Conservation (phyloP, 164 flowering plant species). For the Vitis rotundifolia region DNA sequence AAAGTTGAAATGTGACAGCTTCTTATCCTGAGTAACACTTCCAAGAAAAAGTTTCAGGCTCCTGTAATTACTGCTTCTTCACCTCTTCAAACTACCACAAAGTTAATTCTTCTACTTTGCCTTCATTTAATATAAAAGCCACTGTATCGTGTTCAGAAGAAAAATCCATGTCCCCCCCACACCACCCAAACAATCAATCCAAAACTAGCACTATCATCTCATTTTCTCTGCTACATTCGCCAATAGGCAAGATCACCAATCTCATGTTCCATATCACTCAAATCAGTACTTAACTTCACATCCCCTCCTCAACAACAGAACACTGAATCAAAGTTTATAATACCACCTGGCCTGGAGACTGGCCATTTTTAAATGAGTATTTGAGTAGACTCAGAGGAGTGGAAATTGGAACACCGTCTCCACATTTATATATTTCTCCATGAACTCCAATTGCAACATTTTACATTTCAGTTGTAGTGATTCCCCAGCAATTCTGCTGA, state of each 20-base stretch:
- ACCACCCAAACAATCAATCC: too few species aligned
- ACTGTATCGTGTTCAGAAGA: too few species aligned
- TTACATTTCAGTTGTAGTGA: slow-evolving; percentile 12
- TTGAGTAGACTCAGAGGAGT: slow-evolving; percentile 19
- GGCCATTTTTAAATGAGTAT: slow-evolving; percentile 13
- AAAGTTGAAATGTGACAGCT: too few species aligned
- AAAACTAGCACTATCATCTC: slow-evolving; percentile 7
- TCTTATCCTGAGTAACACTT: too few species aligned
- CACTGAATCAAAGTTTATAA: slow-evolving; percentile 10
- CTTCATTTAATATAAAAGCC: too few species aligned
- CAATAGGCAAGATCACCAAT: slow-evolving; percentile 16
- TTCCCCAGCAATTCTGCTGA: slow-evolving; percentile 26
- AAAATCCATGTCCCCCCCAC: too few species aligned
- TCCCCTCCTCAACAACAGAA: slow-evolving; percentile 17
- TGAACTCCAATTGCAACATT: slow-evolving; percentile 11
- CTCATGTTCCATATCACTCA: slow-evolving; percentile 16
- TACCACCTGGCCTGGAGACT: slow-evolving; percentile 12
- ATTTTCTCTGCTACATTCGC: slow-evolving; percentile 1
- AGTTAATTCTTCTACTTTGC: too few species aligned
- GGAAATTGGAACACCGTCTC: slow-evolving; percentile 13
- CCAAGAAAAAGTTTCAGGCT: too few species aligned
- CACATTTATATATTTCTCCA: slow-evolving; percentile 8
- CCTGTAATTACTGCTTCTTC: too few species aligned
- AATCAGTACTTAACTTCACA: slow-evolving; percentile 8
- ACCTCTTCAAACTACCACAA: too few species aligned